Evolutionary conservation across 768 basidiomycete genomes (phyloP).

Genomic region (Phylloporus scabripes): DNA sequence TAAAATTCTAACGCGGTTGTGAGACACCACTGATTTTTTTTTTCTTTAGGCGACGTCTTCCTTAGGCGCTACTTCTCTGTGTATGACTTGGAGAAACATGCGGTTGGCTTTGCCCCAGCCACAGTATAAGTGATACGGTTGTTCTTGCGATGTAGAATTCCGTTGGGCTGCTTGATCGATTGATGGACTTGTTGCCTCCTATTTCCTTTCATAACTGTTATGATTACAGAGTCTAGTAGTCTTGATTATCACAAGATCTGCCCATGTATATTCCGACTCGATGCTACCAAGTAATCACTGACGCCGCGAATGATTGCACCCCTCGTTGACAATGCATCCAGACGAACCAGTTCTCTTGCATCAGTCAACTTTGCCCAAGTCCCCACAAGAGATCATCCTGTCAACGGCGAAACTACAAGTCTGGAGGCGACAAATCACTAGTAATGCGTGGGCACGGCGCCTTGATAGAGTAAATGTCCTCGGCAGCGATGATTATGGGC

Average conservation of each 20-base stretch:
- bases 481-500: conserved; percentile 54
- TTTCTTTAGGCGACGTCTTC: conserved; percentile 70
- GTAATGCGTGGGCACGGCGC: conserved; percentile 24
- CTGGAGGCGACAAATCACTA: conserved; percentile 21
- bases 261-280: neutral
- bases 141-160: neutral
- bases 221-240: neutral
- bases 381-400: conserved; percentile 4
- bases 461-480: conserved; percentile 72
- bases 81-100: conserved; percentile 72
- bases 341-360: conserved; percentile 2
- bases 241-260: neutral
- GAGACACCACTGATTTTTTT: conserved; percentile 5
- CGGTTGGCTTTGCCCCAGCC: conserved; percentile 76
- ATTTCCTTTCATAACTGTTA: neutral
- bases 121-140: conserved; percentile 17
- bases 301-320: neutral
- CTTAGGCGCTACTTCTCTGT: conserved; percentile 89
- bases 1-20: conserved; percentile 27
- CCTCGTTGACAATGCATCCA: too few relatives aligned
- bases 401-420: conserved; percentile 22
- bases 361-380: conserved; percentile 2
- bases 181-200: conserved; percentile 1
- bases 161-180: conserved; percentile 10
- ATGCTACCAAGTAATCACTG: neutral